phyloP scores from a whole-genome alignment of 139 green algal species.

The Chlorella sorokiniana region DNA sequence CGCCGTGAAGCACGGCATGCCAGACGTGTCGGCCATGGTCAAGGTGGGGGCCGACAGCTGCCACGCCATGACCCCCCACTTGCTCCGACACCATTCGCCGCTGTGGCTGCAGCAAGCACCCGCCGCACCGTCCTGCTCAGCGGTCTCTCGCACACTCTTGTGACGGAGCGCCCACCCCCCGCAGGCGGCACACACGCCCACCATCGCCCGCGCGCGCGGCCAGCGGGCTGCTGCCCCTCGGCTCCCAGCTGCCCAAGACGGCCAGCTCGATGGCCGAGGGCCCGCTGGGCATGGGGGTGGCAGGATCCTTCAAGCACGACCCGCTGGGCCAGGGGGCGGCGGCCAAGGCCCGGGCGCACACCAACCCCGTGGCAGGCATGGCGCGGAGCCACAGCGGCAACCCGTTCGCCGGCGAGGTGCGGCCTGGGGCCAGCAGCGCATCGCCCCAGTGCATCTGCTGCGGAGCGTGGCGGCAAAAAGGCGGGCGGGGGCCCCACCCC shows the following conservation, averaged over 20 bases:
- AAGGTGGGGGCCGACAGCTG: background rate
- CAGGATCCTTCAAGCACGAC: conserved; percentile 22
- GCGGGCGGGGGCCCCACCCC: too few species aligned
- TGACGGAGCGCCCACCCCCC: too few species aligned
- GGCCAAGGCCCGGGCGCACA: conserved; percentile 8
- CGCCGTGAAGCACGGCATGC: background rate
- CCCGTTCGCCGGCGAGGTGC: conserved; percentile 3
- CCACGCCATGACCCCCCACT: too few species aligned
- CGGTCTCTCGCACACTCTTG: too few species aligned
- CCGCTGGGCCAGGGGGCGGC: background rate
- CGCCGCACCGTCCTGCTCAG: too few species aligned
- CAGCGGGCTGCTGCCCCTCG: background rate
- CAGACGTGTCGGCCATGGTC: conserved; percentile 21
- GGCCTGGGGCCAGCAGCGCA: background rate
- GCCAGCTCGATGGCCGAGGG: background rate
- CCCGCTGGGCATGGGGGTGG: conserved; percentile 18
- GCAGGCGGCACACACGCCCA: conserved; percentile 23
- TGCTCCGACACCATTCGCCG: too few species aligned
- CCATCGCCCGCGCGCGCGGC: background rate
- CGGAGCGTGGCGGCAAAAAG: too few species aligned
- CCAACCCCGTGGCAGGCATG: conserved; percentile 18
- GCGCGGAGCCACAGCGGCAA: conserved; percentile 34
- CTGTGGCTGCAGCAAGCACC: background rate
- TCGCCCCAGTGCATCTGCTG: too few species aligned
- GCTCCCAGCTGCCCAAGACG: background rate